These are phyloP conservation scores for Ogataea hybrid DNA, from an alignment of 1,139 yeast species.

Conservation along the genomic window DNA sequence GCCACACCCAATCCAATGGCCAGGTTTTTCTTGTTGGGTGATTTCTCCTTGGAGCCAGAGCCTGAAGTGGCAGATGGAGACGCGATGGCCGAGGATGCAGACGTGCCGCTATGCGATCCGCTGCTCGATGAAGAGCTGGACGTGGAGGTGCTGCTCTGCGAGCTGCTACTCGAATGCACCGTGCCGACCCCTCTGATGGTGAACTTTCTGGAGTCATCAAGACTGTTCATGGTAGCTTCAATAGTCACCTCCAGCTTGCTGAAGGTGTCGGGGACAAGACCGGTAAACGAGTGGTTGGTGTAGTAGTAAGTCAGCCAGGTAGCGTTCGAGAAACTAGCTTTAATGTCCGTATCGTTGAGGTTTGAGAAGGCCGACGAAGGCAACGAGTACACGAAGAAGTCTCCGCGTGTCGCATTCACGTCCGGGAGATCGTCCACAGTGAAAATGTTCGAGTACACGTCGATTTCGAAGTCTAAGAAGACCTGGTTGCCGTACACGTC, in stretches of 20 bases:
- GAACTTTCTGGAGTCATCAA: conserved; percentile 47
- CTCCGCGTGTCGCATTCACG: conserved; percentile 65
- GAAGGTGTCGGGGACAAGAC: conserved; percentile 64
- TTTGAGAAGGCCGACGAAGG: conserved; percentile 55
- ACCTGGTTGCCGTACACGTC: conserved; percentile 69
- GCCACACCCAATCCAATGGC: conserved; percentile 92
- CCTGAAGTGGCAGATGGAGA: conserved; percentile 17
- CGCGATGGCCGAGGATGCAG: conserved; percentile 31
- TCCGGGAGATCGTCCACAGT: conserved; percentile 50
- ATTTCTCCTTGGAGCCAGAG: conserved; percentile 22
- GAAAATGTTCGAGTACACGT: conserved; percentile 50
- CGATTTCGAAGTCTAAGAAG: conserved; percentile 51
- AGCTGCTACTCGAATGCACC: conserved; percentile 1
- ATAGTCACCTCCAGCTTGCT: conserved; percentile 48
- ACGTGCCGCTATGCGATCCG: conserved; percentile 26
- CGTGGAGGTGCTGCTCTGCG: conserved; percentile 24
- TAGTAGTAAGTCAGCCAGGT: conserved; percentile 66
- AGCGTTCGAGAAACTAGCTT: conserved; percentile 42
- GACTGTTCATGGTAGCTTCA: conserved; percentile 44
- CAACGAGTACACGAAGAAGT: conserved; percentile 54
- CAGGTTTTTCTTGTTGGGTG: conserved; percentile 39
- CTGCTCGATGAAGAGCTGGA: conserved; percentile 16
- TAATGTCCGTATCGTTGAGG: conserved; percentile 46
- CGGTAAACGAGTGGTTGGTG: conserved; percentile 64
- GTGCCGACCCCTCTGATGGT: conserved; percentile 53